Conservation (phyloP, 140 eudicot genomes). For the Anethum foeniculum region DNA sequence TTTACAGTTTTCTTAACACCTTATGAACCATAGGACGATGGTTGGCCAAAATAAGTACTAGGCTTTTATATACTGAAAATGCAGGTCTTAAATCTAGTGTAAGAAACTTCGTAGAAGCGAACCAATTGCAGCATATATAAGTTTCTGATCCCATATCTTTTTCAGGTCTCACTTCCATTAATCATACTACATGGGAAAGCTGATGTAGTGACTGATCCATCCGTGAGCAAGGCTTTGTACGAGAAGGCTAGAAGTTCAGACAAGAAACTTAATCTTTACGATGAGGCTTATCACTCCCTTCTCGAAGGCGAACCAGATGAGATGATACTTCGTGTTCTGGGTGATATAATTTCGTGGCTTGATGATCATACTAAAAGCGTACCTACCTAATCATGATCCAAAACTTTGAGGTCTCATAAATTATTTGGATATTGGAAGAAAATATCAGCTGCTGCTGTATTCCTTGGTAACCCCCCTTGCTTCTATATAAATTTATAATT, state of each 20-base stretch:
- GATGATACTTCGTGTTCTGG: constrained; percentile 43
- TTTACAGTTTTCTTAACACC: neutral
- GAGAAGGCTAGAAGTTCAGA: constrained; percentile 78
- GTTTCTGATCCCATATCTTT: neutral
- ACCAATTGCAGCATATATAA: neutral
- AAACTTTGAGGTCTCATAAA: neutral
- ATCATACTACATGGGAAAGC: constrained; percentile 85
- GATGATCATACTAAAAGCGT: constrained; percentile 38
- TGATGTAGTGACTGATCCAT: constrained; percentile 84
- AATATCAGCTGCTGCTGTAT: neutral
- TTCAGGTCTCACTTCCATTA: constrained; percentile 77
- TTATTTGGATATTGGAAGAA: neutral
- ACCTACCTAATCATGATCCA: neutral
- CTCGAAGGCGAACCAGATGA: constrained; percentile 96
- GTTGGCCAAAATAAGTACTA: neutral
- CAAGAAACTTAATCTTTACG: constrained; percentile 69
- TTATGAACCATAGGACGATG: neutral
- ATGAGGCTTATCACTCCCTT: constrained; percentile 63
- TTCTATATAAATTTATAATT: neutral
- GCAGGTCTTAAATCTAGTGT: neutral
- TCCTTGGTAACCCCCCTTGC: neutral
- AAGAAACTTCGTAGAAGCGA: neutral
- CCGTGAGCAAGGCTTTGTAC: constrained; percentile 70
- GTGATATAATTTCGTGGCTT: constrained; percentile 72
- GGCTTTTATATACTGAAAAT: neutral